These are phyloP conservation scores for Alternaria sp. DNA, from an alignment of 2,329 filamentous ascomycete genomes.

Conservation along the genomic window DNA sequence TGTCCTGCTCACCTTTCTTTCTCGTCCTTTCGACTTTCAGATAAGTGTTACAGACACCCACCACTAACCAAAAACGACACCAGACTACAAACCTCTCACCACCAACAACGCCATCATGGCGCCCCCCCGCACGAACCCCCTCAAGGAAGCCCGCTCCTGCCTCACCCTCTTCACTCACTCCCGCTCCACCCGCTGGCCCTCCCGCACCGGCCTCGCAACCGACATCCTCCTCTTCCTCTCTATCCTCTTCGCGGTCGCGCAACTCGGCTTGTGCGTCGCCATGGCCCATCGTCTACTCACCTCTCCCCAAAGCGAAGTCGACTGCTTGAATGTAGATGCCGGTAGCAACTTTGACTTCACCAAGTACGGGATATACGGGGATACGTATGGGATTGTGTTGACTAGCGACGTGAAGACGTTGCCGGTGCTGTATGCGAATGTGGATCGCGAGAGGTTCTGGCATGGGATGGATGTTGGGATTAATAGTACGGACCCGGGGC, in stretches of 20 bases:
- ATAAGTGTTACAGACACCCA: not conserved
- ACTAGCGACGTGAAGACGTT: not conserved
- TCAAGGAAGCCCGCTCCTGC: not conserved
- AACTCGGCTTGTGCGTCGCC: not conserved
- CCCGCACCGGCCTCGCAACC: not conserved
- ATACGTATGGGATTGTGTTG: not conserved
- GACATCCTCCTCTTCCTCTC: not conserved
- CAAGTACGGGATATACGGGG: not conserved
- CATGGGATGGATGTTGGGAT: not conserved
- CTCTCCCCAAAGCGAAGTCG: not conserved
- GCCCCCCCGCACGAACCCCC: not conserved
- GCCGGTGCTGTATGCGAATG: not conserved
- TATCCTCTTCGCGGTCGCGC: not conserved
- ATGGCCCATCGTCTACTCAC: not conserved
- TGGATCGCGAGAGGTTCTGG: not conserved
- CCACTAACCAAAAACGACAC: not conserved
- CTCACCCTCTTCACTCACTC: not conserved
- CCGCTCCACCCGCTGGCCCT: constrained; percentile 8
- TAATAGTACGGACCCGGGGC: not conserved
- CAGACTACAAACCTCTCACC: not conserved
- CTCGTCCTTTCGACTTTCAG: not conserved
- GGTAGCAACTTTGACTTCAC: not conserved
- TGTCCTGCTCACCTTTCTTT: not conserved
- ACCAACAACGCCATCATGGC: constrained; percentile 2
- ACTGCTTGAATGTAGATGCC: not conserved